Evolutionary conservation across 1,139 yeast genomes (phyloP).

Genomic region (Yamadazyma mexicana): DNA sequence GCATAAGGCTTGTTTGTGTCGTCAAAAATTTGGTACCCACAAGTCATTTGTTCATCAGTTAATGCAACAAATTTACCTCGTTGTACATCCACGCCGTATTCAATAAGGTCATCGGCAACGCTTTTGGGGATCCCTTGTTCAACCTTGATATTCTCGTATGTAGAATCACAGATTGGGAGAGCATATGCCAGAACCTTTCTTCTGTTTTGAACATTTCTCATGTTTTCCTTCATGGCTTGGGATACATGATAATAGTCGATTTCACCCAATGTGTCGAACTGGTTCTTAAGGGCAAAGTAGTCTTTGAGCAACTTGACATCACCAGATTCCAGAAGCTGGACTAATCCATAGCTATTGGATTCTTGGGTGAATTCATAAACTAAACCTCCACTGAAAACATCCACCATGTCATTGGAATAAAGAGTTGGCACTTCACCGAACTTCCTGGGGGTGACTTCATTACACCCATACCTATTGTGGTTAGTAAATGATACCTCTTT

Average conservation of each 20-base stretch:
- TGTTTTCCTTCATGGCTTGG: slow-evolving; percentile 26
- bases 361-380: slow-evolving; percentile 92
- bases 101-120: slow-evolving; percentile 46
- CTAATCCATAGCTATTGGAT: slow-evolving; percentile 85
- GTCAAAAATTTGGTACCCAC: slow-evolving; percentile 36
- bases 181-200: slow-evolving; percentile 24
- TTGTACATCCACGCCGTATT: slow-evolving; percentile 44
- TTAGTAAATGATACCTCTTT: slow-evolving; percentile 14
- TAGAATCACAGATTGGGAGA: slow-evolving; percentile 41
- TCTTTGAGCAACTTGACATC: slow-evolving; percentile 56
- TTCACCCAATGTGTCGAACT: slow-evolving; percentile 38
- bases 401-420: slow-evolving; percentile 72
- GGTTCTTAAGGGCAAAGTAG: slow-evolving; percentile 50
- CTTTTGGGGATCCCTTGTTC: slow-evolving; percentile 48
- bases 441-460: slow-evolving; percentile 72
- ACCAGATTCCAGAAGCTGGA: slow-evolving; percentile 58
- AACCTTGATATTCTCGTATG: slow-evolving; percentile 54
- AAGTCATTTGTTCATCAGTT: slow-evolving; percentile 34
- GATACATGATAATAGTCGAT: slow-evolving; percentile 26
- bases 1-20: slow-evolving; percentile 34
- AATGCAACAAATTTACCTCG: slow-evolving; percentile 51
- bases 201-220: slow-evolving; percentile 24
- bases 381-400: slow-evolving; percentile 87
- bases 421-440: slow-evolving; percentile 78
- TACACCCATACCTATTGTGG: slow-evolving; percentile 64